Evolutionary conservation across 257 asterid genomes (phyloP).

Genomic region (Ilex aquifolium): DNA sequence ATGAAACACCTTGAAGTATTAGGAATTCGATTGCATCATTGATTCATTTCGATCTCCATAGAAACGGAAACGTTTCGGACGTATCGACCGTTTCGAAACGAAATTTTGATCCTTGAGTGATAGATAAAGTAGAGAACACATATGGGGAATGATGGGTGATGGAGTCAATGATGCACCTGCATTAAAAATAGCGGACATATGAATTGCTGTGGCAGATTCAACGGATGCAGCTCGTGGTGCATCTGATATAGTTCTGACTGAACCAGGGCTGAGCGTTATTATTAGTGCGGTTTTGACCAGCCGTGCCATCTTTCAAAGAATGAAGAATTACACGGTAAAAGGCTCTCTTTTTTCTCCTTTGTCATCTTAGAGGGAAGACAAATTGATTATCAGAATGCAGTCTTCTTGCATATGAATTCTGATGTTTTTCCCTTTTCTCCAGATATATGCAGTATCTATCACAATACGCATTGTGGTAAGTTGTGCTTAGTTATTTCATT

Average conservation of each 20-base stretch:
- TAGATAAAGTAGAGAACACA: conserved; percentile 45
- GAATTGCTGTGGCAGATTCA: conserved; percentile 64
- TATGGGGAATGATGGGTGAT: conserved; percentile 70
- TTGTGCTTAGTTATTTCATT: too few species aligned
- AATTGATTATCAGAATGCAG: too few species aligned
- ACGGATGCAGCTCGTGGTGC: conserved; percentile 73
- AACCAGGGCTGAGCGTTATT: conserved; percentile 60
- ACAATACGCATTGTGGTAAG: conserved; percentile 76
- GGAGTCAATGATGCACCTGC: conserved; percentile 75
- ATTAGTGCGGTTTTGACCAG: conserved; percentile 61
- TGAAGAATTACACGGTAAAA: conserved; percentile 56
- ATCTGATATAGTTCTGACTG: conserved; percentile 63
- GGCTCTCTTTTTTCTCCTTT: too few species aligned
- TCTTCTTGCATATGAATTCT: not conserved
- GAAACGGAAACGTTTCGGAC: too few species aligned
- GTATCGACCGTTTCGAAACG: too few species aligned
- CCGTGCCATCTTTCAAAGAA: conserved; percentile 66
- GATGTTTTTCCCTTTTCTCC: conserved; percentile 11
- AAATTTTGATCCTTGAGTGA: too few species aligned
- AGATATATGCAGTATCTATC: conserved; percentile 73
- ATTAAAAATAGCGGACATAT: conserved; percentile 56
- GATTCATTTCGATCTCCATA: too few species aligned
- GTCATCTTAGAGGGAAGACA: too few species aligned
- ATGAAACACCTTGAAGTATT: too few species aligned
- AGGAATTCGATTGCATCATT: too few species aligned